Percentiles rank a stretch among this genome's conserved stretches.
Conservation (phyloP, 192 early-diverging fungal genomes). For the Backusella morwellensis region DNA sequence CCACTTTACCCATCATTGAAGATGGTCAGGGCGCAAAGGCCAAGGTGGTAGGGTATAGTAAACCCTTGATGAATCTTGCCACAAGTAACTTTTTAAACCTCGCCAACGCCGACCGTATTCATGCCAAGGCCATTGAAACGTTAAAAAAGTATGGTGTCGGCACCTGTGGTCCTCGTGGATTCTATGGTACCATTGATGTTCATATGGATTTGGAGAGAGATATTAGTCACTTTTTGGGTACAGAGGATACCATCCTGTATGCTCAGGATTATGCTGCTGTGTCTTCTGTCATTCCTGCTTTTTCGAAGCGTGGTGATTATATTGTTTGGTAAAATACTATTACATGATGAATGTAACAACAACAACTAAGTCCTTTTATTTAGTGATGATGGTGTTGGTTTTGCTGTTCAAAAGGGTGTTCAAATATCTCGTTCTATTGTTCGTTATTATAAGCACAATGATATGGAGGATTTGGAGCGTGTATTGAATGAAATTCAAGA, state of each 20-base stretch:
- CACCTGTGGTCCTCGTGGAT: slow-evolving; percentile 94
- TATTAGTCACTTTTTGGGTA: slow-evolving; percentile 82
- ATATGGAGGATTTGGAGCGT: slow-evolving; percentile 91
- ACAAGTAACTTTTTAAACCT: slow-evolving; percentile 88
- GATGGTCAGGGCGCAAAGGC: slow-evolving; percentile 65
- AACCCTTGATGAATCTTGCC: slow-evolving; percentile 79
- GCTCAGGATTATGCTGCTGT: slow-evolving; percentile 95
- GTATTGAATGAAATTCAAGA: slow-evolving; percentile 73
- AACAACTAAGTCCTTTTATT: background rate
- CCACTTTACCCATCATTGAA: slow-evolving; percentile 70
- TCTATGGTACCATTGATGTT: slow-evolving; percentile 94
- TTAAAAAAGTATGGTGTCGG: slow-evolving; percentile 95
- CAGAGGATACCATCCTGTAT: slow-evolving; percentile 88
- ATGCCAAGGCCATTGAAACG: slow-evolving; percentile 82
- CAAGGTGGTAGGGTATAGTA: slow-evolving; percentile 58
- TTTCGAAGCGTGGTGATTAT: slow-evolving; percentile 96
- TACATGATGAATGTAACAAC: no score
- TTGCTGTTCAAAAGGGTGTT: slow-evolving; percentile 88
- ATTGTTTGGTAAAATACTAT: slow-evolving; percentile 67
- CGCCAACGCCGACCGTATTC: slow-evolving; percentile 68
- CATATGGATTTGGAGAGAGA: slow-evolving; percentile 91
- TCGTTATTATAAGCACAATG: slow-evolving; percentile 94
- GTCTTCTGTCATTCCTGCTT: slow-evolving; percentile 92
- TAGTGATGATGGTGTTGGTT: slow-evolving; percentile 88
- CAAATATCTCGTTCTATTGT: slow-evolving; percentile 87